Conservation (phyloP, 2,329 filamentous ascomycete species). For the Uncinocarpus reesii region DNA sequence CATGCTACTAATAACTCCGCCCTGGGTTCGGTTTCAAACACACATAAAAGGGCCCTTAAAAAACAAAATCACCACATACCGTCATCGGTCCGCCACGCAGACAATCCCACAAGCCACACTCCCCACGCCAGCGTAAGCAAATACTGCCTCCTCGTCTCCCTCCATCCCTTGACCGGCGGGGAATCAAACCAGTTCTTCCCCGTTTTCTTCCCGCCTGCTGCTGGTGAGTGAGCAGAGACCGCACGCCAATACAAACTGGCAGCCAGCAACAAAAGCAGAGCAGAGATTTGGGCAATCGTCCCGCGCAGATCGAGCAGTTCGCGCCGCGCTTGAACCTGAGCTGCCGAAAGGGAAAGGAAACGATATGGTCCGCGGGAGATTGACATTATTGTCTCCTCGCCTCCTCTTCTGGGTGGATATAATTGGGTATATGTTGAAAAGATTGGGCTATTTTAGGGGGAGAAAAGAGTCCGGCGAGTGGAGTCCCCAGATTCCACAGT, state of each 20-base stretch:
- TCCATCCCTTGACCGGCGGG: conserved; percentile 34
- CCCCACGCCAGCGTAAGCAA: conserved; percentile 39
- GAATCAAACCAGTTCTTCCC: conserved; percentile 37
- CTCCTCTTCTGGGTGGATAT: too few species aligned
- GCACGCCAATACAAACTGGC: conserved; percentile 26
- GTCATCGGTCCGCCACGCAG: conserved; percentile 43
- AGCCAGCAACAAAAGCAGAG: conserved; percentile 37
- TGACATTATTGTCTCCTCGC: not conserved
- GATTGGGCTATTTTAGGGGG: too few species aligned
- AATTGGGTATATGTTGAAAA: too few species aligned
- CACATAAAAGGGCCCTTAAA: not conserved
- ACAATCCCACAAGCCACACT: conserved; percentile 44
- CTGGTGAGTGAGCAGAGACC: not conserved
- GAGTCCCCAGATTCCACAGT: too few species aligned
- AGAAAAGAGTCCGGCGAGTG: too few species aligned
- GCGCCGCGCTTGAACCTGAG: conserved; percentile 43
- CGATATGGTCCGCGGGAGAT: conserved; percentile 38
- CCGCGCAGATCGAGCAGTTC: conserved; percentile 47
- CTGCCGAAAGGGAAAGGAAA: conserved; percentile 42
- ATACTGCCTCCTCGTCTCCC: conserved; percentile 44
- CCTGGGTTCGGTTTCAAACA: not conserved
- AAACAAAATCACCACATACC: conserved; percentile 34
- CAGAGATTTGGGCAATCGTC: conserved; percentile 46
- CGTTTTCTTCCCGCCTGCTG: not conserved
- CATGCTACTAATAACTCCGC: too few species aligned